A percentile compares a stretch with the other conserved stretches of the same genome.
phyloP scores from a whole-genome alignment of 2,329 filamentous ascomycete species.

The Lojkania enalia region DNA sequence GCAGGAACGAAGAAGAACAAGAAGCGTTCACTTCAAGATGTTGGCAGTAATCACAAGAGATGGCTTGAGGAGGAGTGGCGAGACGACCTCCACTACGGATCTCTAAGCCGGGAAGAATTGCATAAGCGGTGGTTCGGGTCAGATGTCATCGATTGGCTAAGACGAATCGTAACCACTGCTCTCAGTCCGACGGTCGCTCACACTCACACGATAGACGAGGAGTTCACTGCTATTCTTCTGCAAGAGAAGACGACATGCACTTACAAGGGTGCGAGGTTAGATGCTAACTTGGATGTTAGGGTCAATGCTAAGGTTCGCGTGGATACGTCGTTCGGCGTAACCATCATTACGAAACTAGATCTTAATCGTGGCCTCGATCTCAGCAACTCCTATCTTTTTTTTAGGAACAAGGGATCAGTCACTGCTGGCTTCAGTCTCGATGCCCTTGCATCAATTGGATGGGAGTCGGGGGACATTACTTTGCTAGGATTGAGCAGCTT shows the following conservation, averaged over 20 bases:
- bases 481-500: constrained; percentile 10
- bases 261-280: constrained; percentile 2
- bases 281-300: constrained; percentile 4
- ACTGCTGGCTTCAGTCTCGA: constrained; percentile 10
- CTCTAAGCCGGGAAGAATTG: constrained; percentile 30
- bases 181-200: not conserved
- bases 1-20: constrained; percentile 25
- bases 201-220: constrained; percentile 11
- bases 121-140: constrained; percentile 45
- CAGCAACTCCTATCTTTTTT: constrained; percentile 10
- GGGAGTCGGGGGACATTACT: constrained; percentile 5
- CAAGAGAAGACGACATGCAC: constrained; percentile 9
- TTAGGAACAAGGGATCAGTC: constrained; percentile 10
- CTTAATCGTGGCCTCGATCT: constrained; percentile 8
- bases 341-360: constrained; percentile 11
- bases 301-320: constrained; percentile 5
- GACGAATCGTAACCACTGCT: constrained; percentile 1
- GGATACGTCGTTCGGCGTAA: constrained; percentile 11
- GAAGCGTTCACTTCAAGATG: constrained; percentile 36
- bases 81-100: constrained; percentile 37
- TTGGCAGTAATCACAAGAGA: constrained; percentile 35
- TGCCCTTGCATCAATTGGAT: constrained; percentile 6
- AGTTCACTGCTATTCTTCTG: constrained; percentile 13
- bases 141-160: constrained; percentile 29
- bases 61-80: constrained; percentile 48